phyloP scores from a whole-genome alignment of 495 filamentous ascomycete species.

The Lasiosphaeris hirsuta region DNA sequence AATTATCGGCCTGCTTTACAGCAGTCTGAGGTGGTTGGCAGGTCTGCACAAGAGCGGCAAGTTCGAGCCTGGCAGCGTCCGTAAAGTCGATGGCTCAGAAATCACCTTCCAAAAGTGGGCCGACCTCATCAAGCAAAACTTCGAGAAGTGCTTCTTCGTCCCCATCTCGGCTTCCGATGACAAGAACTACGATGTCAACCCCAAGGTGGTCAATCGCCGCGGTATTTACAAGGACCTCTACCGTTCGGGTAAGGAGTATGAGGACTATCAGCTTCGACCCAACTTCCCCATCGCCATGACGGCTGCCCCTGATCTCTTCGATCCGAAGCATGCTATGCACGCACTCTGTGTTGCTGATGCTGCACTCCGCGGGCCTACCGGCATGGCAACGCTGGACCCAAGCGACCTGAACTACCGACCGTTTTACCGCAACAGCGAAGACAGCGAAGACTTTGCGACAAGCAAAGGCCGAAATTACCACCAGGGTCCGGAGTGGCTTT shows the following conservation, averaged over 20 bases:
- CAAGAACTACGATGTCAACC: conserved; percentile 71
- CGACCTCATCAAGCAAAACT: conserved; percentile 72
- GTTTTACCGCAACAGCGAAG: conserved; percentile 92
- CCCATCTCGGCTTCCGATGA: conserved; percentile 68
- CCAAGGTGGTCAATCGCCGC: conserved; percentile 73
- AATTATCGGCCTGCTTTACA: conserved; percentile 90
- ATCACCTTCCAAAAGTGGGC: conserved; percentile 83
- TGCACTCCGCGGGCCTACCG: conserved; percentile 77
- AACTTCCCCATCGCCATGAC: conserved; percentile 97
- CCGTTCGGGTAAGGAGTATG: conserved; percentile 85
- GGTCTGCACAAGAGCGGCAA: conserved; percentile 60
- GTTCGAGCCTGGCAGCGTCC: conserved; percentile 71
- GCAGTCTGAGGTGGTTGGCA: conserved; percentile 76
- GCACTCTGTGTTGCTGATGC: conserved; percentile 77
- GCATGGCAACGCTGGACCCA: conserved; percentile 95
- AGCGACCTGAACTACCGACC: conserved; percentile 87
- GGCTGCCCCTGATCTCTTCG: conserved; percentile 86
- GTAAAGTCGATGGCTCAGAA: conserved; percentile 51
- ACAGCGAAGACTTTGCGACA: conserved; percentile 82
- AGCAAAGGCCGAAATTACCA: conserved; percentile 96
- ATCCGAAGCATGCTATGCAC: conserved; percentile 66
- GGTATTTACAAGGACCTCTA: conserved; percentile 99
- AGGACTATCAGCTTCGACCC: conserved; percentile 92
- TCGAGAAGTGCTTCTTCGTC: conserved; percentile 87
- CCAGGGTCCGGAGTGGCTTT: conserved; percentile 98